Base-by-base conservation (phyloP, 1,139 yeast genomes). In the Saccharomyces hybrid region DNA sequence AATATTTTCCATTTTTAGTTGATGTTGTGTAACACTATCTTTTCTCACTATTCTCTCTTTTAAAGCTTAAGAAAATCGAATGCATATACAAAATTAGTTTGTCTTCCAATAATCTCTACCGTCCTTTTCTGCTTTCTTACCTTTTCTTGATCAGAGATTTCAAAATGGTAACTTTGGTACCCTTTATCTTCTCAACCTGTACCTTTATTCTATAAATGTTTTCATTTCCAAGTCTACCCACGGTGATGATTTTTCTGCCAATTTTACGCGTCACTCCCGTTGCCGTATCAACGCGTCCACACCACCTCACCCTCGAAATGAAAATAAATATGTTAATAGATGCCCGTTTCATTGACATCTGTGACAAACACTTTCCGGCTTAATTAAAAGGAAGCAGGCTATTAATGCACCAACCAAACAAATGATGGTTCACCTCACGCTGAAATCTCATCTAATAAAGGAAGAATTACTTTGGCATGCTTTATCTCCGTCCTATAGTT, bases 1-100 rank as follows among this genome's bases (percentile, higher is more conserved):
- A 29, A 54, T 59, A 47, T 56, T 54, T 49, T 64, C 64, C 67
- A 61, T 62, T 38, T 11, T 38, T 20, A 29, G 11, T 23, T 20
- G 20, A 11, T 20, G 44, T 38, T 38, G 8, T 20, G 20, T 6
- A 38, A 38, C 13, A 26, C 44, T 38, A 13, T 20, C 20, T 38
- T 20, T 16, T 38, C 26, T 38, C 44, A 6, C 25, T 20, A 16
- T 38, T 9, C 44, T 38, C 13, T 34, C 14, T 34, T 34, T 7
- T 34, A 34, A 9, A 14, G 7, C 20, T 14, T n/a, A 34, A 34
- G 16, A 7, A 34, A 14, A 34, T 8, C 16, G 4, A 14, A n/a
- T 6, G 41, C 41, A 34, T 34, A 14, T 16, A 34, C 41, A 34
- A 34, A 34, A 14, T 14, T 16, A 14, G 16, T 2, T 34, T 34